Base-by-base conservation (phyloP, 352 stramenopile species). In the Phytophthora fragariaefolia region DNA sequence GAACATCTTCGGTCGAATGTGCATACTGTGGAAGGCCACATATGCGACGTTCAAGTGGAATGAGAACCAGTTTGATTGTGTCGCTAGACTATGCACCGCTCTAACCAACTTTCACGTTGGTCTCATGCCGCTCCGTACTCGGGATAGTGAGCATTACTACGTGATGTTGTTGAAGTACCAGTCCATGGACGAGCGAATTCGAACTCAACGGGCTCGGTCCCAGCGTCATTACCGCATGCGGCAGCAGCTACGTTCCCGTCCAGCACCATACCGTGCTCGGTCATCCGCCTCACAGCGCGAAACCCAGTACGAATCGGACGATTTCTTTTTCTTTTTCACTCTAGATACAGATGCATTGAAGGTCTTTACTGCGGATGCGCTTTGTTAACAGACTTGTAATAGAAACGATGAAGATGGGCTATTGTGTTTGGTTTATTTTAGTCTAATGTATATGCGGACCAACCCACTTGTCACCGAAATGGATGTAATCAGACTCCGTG, bases 1-100 rank as follows among this genome's bases (percentile, higher is more conserved):
- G 53, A 70, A 73, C 53, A 59, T 63, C 26, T 73, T 73, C n/a
- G 69, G 69, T 1, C 58, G 46, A 0, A 30, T 63, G 38, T 70
- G 63, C 26, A 59, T 42, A 9, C 57, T 70, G 13, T 73, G 51
- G 63, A 55, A 61, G 18, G 59, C 43, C 9, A 68, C 49, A 15
- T 66, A 66, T 26, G 42, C 54, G 3, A 77, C 53, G 1, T 64
- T 59, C 40, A 70, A 60, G 52, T 73, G 58, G 63, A 65, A 52
- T 13, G 54, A 43, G 15, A 43, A 43, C 36, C 36, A 17, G 36
- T 43, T 43, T 7, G 36, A 43, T 17, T 20, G 36, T 7, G 36
- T 43, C 36, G 36, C 36, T n/a, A 12, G 36, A 1, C 15, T 43
- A 15, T 43, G 34, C 34, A 68, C 47, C 13, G 63, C 58, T 6